Evolutionary conservation across 1,284 basidiomycete genomes (phyloP), one percentile per base, ranked within the genome.

Genomic region (Cryptococcus floricola): DNA sequence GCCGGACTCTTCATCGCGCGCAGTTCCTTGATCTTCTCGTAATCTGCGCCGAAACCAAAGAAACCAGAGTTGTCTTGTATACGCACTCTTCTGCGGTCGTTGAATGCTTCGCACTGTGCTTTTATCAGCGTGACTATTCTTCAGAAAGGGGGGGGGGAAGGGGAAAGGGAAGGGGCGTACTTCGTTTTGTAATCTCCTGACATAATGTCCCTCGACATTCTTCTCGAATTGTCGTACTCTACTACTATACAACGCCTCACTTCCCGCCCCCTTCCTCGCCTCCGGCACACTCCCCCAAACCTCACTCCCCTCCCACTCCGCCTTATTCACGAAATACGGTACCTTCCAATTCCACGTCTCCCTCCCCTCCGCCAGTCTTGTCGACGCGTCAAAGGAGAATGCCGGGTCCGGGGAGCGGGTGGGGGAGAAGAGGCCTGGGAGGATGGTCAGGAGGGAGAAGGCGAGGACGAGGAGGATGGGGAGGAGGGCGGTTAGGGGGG

Each of bases 31-130:
- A 76, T 72, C 76, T 90, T 89, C 46, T 89, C 87, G 86, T 88
- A 91, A 72, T 96, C 87, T 18, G 90, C 88, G 19, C 90, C 88
- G 57, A 93, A 79, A 2, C 92, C 93, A 71, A 96, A 91, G 64
- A 95, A 78, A 3, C 92, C 93, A 3, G 89, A 78, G 63, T 91
- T 87, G 5, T 83, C 81, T 47, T 91, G 86, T 67, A 87, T 86
- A 59, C 81, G 78, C 50, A 67, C 66, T 48, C 71, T 67, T 54
- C 68, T 69, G 1, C 46, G 39, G 28, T 66, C 66, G 41, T 67
- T 61, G 54, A 70, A 73, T 38, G 66, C 66, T 54, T 71, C 62
- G 59, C 67, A 76, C 69, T 73, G 57, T 25, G 16, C 1, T 46
- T 19, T 48, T 16, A 37, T 16, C 28, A n/a, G 14, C 9, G 14